phyloP scores from a whole-genome alignment of 2,329 filamentous ascomycete genomes.

The Hirsutella minnesotensis region DNA sequence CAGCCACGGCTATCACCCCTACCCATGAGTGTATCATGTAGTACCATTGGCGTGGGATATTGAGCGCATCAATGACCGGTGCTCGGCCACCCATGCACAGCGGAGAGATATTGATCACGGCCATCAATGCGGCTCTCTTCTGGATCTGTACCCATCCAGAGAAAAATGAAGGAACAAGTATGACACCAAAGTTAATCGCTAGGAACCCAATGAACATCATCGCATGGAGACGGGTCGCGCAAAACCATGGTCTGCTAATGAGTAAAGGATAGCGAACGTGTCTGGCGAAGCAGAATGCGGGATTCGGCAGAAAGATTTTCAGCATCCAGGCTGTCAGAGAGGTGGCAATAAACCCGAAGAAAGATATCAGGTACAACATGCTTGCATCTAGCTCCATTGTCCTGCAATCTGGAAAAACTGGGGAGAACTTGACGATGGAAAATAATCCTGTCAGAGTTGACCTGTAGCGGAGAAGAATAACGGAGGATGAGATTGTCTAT shows the following conservation, averaged over 20 bases:
- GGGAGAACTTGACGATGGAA: too few relatives aligned
- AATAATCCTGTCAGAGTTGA: too few relatives aligned
- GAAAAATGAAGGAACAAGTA: constrained; percentile 3
- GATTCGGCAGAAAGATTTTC: constrained; percentile 2
- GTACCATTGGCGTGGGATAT: constrained; percentile 3
- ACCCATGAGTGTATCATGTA: too few relatives aligned
- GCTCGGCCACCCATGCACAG: constrained; percentile 3
- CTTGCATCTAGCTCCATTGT: too few relatives aligned
- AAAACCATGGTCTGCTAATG: background rate
- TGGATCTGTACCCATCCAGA: constrained; percentile 1
- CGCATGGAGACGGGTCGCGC: background rate
- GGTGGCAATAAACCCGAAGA: too few relatives aligned
- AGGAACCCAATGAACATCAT: constrained; percentile 1
- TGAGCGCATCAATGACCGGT: constrained; percentile 2
- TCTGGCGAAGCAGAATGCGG: constrained; percentile 2
- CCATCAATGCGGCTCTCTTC: constrained; percentile 2
- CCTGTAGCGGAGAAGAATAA: too few relatives aligned
- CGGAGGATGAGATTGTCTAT: too few relatives aligned
- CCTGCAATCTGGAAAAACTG: too few relatives aligned
- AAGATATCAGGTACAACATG: too few relatives aligned
- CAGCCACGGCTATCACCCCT: too few relatives aligned
- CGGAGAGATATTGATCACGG: constrained; percentile 3
- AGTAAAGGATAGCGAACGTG: constrained; percentile 3
- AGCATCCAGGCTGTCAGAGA: too few relatives aligned
- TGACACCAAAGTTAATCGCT: background rate